Conservation (phyloP, 2,329 filamentous ascomycete genomes). For the Laburnicola sp. region DNA sequence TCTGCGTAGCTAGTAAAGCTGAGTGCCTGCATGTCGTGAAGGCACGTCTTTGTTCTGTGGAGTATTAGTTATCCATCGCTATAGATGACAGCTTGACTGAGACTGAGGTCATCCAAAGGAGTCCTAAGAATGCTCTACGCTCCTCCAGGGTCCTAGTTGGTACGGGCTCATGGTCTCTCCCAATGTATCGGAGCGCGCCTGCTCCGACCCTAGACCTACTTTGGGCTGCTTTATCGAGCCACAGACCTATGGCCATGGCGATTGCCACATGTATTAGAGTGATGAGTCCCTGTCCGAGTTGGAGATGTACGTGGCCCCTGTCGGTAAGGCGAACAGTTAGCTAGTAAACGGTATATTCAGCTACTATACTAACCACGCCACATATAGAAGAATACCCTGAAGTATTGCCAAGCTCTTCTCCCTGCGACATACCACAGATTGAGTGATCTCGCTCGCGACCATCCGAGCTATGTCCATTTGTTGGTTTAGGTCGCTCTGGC, state of each 20-base stretch:
- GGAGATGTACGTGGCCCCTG: slow-evolving; percentile 12
- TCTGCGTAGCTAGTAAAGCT: slow-evolving; percentile 11
- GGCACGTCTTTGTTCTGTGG: slow-evolving; percentile 9
- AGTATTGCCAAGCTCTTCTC: slow-evolving; percentile 9
- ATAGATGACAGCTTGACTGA: neutral
- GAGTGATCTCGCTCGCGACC: slow-evolving; percentile 9
- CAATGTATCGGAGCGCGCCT: slow-evolving; percentile 4
- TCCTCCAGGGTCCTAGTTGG: slow-evolving; percentile 6
- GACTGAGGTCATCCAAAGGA: slow-evolving; percentile 10
- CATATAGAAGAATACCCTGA: slow-evolving; percentile 9
- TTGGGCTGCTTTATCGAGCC: slow-evolving; percentile 5
- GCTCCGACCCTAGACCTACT: slow-evolving; percentile 1
- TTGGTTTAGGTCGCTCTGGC: slow-evolving; percentile 3
- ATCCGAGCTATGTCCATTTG: slow-evolving; percentile 7
- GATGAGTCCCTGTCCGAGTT: slow-evolving; percentile 7
- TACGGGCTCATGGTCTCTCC: neutral
- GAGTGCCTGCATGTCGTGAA: slow-evolving; percentile 8
- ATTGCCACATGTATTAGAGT: slow-evolving; percentile 5
- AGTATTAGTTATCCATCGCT: neutral
- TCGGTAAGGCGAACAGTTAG: neutral
- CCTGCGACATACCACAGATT: slow-evolving; percentile 2
- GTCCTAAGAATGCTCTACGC: slow-evolving; percentile 9
- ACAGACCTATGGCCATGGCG: slow-evolving; percentile 8
- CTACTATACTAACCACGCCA: slow-evolving; percentile 10
- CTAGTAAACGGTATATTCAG: neutral